Percentiles rank a stretch among this genome's conserved stretches.
These are phyloP conservation scores for Amanita phalloides DNA, from an alignment of 768 basidiomycete genomes.

Conservation along the genomic window DNA sequence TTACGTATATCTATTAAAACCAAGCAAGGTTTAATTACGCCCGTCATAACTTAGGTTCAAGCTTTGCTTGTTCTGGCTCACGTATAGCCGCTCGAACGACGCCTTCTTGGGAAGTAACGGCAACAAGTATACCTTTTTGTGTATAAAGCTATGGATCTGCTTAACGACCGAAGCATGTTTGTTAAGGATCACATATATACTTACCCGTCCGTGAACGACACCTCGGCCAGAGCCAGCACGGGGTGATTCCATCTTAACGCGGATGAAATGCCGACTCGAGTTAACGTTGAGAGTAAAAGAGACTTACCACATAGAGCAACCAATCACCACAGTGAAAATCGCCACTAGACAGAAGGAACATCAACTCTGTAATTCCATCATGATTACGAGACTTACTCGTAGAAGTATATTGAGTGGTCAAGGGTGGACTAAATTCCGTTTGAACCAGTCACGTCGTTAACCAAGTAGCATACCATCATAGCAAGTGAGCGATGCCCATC, in stretches of 20 bases:
- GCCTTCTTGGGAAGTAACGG: constrained; percentile 76
- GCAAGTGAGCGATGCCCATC: constrained; percentile 38
- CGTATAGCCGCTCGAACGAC: constrained; percentile 53
- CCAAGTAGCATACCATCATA: constrained; percentile 47
- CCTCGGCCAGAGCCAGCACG: constrained; percentile 56
- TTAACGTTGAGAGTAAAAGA: constrained; percentile 1
- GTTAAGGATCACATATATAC: constrained; percentile 12
- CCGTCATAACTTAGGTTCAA: constrained; percentile 25
- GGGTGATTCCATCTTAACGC: constrained; percentile 48
- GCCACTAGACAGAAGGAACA: constrained; percentile 31
- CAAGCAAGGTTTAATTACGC: constrained; percentile 1
- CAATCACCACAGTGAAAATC: constrained; percentile 73
- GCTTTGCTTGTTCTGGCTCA: constrained; percentile 20
- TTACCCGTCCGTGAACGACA: constrained; percentile 60
- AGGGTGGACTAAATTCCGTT: constrained; percentile 42
- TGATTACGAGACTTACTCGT: constrained; percentile 36
- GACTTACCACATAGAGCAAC: constrained; percentile 63
- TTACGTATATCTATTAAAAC: not conserved
- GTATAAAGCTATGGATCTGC: constrained; percentile 47
- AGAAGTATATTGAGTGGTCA: constrained; percentile 76
- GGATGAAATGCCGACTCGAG: not conserved
- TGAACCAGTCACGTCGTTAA: not conserved
- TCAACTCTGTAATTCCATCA: not conserved
- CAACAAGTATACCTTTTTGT: constrained; percentile 53
- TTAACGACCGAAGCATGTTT: constrained; percentile 2